A percentile compares a stretch with the other conserved stretches of the same genome.
phyloP scores from a whole-genome alignment of 495 filamentous ascomycete species.

The Parachaetomium inaequale region DNA sequence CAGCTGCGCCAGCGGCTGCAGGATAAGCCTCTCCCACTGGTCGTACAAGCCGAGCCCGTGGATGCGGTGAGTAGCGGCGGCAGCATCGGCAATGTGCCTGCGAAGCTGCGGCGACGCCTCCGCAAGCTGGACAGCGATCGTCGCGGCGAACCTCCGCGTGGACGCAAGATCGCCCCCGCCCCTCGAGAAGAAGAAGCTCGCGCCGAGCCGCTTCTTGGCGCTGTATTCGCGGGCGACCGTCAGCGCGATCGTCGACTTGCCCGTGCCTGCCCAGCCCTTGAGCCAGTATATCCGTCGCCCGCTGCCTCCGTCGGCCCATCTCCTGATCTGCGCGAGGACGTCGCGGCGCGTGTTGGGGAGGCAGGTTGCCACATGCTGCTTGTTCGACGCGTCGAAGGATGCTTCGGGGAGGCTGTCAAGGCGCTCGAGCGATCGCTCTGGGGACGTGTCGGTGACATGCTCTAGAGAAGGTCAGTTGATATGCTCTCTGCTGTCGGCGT shows the following conservation, averaged over 20 bases:
- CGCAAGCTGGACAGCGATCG: not conserved
- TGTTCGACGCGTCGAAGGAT: not conserved
- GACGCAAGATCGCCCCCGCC: not conserved
- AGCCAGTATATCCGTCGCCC: not conserved
- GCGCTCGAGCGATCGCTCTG: not conserved
- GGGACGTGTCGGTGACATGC: no score
- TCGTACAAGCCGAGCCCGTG: not conserved
- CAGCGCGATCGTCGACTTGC: not conserved
- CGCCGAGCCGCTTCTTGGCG: not conserved
- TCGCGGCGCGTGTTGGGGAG: not conserved
- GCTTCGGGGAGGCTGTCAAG: conserved; percentile 5
- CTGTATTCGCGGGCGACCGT: not conserved
- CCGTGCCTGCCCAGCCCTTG: not conserved
- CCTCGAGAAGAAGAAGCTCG: not conserved
- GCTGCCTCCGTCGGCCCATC: not conserved
- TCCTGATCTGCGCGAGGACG: not conserved
- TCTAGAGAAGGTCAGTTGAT: no score
- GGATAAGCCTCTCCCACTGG: not conserved
- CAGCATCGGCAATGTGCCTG: not conserved
- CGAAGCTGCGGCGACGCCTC: not conserved
- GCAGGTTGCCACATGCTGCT: not conserved
- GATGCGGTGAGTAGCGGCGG: not conserved
- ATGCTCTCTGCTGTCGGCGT: no score
- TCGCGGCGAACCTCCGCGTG: not conserved
- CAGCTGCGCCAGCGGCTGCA: not conserved